These are phyloP conservation scores for Cutaneotrichosporon dermatis DNA, from an alignment of 1,284 basidiomycete genomes.

Conservation along the genomic window DNA sequence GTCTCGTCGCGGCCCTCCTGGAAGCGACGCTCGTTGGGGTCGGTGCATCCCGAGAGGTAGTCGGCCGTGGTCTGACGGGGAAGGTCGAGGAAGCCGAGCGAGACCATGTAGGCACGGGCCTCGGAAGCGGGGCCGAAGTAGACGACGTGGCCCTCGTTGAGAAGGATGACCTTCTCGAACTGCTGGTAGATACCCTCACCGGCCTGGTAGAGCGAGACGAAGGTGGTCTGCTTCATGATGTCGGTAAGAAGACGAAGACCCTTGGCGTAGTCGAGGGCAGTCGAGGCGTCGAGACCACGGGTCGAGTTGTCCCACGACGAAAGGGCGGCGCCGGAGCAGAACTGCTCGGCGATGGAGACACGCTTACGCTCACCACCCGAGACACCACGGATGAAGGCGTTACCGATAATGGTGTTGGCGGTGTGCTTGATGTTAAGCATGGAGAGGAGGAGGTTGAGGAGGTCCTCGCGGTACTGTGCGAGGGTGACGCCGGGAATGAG, in stretches of 20 bases:
- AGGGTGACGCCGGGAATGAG: slow-evolving; percentile 53
- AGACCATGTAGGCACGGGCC: slow-evolving; percentile 54
- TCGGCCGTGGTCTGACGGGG: slow-evolving; percentile 58
- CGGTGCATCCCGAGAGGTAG: slow-evolving; percentile 66
- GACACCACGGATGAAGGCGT: slow-evolving; percentile 53
- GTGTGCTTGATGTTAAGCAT: slow-evolving; percentile 62
- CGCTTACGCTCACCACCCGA: slow-evolving; percentile 50
- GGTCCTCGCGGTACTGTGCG: slow-evolving; percentile 53
- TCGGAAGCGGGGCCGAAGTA: slow-evolving; percentile 56
- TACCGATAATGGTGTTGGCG: slow-evolving; percentile 55
- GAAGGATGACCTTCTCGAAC: slow-evolving; percentile 66
- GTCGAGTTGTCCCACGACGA: slow-evolving; percentile 55
- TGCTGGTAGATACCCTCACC: slow-evolving; percentile 61
- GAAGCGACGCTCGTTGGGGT: slow-evolving; percentile 80
- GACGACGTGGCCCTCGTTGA: slow-evolving; percentile 54
- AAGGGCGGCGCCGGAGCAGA: slow-evolving; percentile 50
- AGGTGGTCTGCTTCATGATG: slow-evolving; percentile 51
- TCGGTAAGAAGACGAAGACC: slow-evolving; percentile 57
- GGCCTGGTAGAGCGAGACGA: slow-evolving; percentile 57
- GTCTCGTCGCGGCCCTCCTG: slow-evolving; percentile 61
- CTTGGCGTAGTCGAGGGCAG: slow-evolving; percentile 58
- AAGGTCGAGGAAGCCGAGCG: slow-evolving; percentile 52
- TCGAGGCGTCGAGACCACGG: slow-evolving; percentile 54
- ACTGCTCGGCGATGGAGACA: slow-evolving; percentile 59
- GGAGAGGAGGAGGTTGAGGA: slow-evolving; percentile 55